Percentiles rank a stretch among this genome's conserved stretches.
Evolutionary conservation across 164 flowering plant genomes (phyloP).

Genomic region (Tinospora cordifolia): DNA sequence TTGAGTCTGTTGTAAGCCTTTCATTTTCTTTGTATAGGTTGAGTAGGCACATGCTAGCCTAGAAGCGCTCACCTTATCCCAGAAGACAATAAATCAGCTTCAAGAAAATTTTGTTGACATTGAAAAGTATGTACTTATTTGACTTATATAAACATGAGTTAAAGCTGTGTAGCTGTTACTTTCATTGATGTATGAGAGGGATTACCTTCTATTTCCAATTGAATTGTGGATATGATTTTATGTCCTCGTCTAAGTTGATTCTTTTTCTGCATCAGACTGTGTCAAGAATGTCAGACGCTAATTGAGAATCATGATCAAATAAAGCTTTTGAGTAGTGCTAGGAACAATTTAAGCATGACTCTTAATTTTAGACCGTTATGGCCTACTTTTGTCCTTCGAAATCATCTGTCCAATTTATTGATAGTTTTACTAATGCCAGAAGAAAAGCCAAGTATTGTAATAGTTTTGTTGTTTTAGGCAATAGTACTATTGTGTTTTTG

Average conservation of each 20-base stretch:
- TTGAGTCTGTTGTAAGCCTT: not conserved
- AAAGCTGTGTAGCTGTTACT: not conserved
- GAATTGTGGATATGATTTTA: not conserved
- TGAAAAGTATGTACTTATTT: constrained; percentile 56
- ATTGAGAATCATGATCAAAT: constrained; percentile 98
- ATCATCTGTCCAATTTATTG: not conserved
- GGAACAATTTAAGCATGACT: constrained; percentile 90
- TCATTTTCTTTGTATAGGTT: constrained; percentile 42
- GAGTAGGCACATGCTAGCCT: constrained; percentile 85
- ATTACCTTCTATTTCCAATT: no score
- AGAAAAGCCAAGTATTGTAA: not conserved
- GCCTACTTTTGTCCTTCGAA: not conserved
- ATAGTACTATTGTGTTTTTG: not conserved
- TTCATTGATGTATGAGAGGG: no score
- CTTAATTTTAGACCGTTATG: constrained; percentile 52
- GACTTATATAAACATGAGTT: not conserved
- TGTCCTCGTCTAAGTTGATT: not conserved
- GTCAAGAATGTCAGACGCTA: constrained; percentile 94
- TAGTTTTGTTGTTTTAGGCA: not conserved
- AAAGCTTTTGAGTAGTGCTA: constrained; percentile 93
- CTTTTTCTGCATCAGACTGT: constrained; percentile 46
- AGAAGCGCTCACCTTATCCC: constrained; percentile 68
- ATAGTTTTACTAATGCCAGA: not conserved
- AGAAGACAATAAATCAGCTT: constrained; percentile 62
- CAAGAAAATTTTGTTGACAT: constrained; percentile 79